A percentile compares a stretch with the other conserved stretches of the same genome.
Conservation (phyloP, 2,329 filamentous ascomycete species). For the Trichothecium sympodiale region DNA sequence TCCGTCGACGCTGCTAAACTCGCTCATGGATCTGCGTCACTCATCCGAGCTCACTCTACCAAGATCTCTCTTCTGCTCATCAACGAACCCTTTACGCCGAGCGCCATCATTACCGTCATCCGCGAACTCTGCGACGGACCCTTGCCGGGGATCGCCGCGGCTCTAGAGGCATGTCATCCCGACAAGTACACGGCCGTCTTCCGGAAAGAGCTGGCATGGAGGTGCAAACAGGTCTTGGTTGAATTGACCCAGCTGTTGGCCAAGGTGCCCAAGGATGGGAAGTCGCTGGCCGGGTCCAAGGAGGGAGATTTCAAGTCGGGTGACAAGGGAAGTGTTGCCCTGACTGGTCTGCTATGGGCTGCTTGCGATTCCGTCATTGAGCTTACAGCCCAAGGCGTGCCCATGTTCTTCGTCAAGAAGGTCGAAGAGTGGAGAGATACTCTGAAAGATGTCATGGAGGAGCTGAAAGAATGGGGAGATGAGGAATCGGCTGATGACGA, state of each 20-base stretch:
- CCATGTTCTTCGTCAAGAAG: conserved; percentile 58
- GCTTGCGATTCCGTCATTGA: conserved; percentile 63
- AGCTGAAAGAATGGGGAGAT: conserved; percentile 80
- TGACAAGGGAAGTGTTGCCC: conserved; percentile 43
- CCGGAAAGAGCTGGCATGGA: conserved; percentile 49
- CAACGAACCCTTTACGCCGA: conserved; percentile 75
- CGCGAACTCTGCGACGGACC: conserved; percentile 60
- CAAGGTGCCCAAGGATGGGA: conserved; percentile 49
- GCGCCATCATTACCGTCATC: conserved; percentile 60
- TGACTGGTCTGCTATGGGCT: conserved; percentile 74
- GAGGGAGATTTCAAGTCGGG: conserved; percentile 19
- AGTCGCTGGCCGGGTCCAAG: conserved; percentile 25
- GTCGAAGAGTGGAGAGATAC: conserved; percentile 64
- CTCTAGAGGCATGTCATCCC: conserved; percentile 53
- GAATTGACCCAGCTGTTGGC: conserved; percentile 52
- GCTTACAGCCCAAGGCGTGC: conserved; percentile 56
- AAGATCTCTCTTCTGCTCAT: conserved; percentile 81
- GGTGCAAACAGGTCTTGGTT: conserved; percentile 47
- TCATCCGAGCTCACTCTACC: conserved; percentile 74
- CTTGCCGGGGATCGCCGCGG: conserved; percentile 64
- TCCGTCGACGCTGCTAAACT: conserved; percentile 52
- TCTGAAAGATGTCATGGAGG: conserved; percentile 71
- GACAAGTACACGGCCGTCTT: conserved; percentile 52
- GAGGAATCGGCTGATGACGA: conserved; percentile 54
- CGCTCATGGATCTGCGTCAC: conserved; percentile 57